A percentile compares a stretch with the other conserved stretches of the same genome.
phyloP scores from a whole-genome alignment of 805 yeast species.

The Metschnikowia kofuensis region DNA sequence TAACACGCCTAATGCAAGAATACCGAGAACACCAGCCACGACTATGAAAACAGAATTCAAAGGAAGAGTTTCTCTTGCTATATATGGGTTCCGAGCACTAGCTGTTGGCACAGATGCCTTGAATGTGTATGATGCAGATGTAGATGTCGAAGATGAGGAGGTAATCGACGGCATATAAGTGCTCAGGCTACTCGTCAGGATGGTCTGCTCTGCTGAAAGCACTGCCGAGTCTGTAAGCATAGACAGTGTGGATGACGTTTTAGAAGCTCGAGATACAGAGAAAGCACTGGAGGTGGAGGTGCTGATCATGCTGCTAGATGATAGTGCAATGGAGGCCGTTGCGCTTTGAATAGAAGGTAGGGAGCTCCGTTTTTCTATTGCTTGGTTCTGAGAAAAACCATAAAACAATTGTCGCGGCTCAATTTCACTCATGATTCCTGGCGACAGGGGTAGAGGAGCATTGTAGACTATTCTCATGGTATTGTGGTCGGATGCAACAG shows the following conservation, averaged over 20 bases:
- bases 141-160: constrained; percentile 9
- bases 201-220: not conserved
- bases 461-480: constrained; percentile 5
- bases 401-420: not conserved
- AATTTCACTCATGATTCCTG: not conserved
- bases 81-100: constrained; percentile 16
- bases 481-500: not conserved
- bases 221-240: not conserved
- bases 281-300: not conserved
- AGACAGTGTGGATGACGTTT: not conserved
- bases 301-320: not conserved
- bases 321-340: not conserved
- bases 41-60: constrained; percentile 42
- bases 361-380: constrained; percentile 1
- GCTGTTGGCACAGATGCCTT: constrained; percentile 11
- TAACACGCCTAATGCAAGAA: constrained; percentile 20
- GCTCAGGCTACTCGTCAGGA: not conserved
- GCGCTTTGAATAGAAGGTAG: not conserved
- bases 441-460: not conserved
- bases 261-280: not conserved
- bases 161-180: not conserved
- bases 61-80: constrained; percentile 23
- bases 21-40: constrained; percentile 17
- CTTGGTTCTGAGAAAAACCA: not conserved
- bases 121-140: constrained; percentile 11